A percentile compares a stretch with the other conserved stretches of the same genome.
Evolutionary conservation across 2,329 filamentous ascomycete species (phyloP).

Genomic region (Boeremia exigua): DNA sequence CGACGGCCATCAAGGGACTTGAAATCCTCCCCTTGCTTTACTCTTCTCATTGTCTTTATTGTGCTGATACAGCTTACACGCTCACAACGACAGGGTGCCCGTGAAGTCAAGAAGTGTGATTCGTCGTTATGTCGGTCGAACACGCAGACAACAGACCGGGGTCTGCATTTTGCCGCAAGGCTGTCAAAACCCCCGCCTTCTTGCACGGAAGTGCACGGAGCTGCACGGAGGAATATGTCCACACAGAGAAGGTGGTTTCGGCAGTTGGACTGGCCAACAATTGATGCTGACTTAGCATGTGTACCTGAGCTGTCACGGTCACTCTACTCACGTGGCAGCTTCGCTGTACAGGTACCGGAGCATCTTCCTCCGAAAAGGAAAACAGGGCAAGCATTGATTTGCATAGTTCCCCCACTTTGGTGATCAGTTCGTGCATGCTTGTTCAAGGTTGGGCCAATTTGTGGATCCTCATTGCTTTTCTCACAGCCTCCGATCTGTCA

Average conservation of each 20-base stretch:
- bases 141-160: not conserved
- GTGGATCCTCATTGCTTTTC: not conserved
- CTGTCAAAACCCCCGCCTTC: constrained; percentile 34
- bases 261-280: constrained; percentile 17
- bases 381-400: not conserved
- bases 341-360: constrained; percentile 1
- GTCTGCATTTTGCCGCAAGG: constrained; percentile 28
- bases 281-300: constrained; percentile 21
- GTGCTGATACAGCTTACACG: not conserved
- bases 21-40: constrained; percentile 1
- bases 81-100: not conserved
- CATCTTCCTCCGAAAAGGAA: not conserved
- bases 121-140: not conserved
- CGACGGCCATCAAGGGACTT: not conserved
- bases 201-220: constrained; percentile 21
- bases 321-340: not conserved
- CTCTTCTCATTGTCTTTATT: not conserved
- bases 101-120: too few species aligned
- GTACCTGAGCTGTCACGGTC: not conserved
- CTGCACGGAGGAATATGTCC: constrained; percentile 28
- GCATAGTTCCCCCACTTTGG: not conserved
- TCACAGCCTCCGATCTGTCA: too few species aligned
- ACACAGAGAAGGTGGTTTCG: constrained; percentile 41
- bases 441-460: not conserved
- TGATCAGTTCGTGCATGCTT: not conserved